These are phyloP conservation scores for Agrostemma githago DNA, from an alignment of 148 eudicot species.

Conservation along the genomic window DNA sequence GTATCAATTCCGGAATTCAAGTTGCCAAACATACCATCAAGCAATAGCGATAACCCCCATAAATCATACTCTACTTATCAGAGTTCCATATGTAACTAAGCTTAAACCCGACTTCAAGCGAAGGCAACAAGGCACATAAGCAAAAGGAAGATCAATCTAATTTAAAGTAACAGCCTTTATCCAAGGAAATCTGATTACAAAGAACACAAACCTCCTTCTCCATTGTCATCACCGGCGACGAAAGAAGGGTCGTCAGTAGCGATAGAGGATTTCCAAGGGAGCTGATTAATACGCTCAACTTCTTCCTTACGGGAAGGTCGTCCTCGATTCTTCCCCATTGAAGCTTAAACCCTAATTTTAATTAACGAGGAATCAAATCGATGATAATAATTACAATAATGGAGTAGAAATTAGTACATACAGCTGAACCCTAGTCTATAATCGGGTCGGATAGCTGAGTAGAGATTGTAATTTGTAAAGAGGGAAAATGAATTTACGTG, in stretches of 20 bases:
- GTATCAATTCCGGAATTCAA: too few relatives aligned
- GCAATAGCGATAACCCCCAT: neutral
- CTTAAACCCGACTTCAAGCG: neutral
- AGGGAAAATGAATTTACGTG: neutral
- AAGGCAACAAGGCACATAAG: neutral
- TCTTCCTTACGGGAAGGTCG: slow-evolving; percentile 13
- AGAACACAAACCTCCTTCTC: slow-evolving; percentile 55
- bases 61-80: neutral
- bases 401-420: neutral
- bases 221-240: slow-evolving; percentile 41
- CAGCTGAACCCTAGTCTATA: neutral
- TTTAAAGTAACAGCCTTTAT: neutral
- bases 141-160: neutral
- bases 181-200: neutral
- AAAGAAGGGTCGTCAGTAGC: slow-evolving; percentile 47
- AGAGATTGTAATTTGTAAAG: neutral
- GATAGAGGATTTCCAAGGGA: slow-evolving; percentile 62
- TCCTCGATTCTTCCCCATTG: slow-evolving; percentile 24
- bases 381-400: neutral
- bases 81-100: neutral
- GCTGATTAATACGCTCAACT: slow-evolving; percentile 47
- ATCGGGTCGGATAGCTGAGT: neutral
- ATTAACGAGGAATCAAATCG: neutral
- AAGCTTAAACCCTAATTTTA: slow-evolving; percentile 7
- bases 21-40: neutral